Conservation (phyloP, 2,329 filamentous ascomycete genomes). For the Talaromyces albobiverticillius region DNA sequence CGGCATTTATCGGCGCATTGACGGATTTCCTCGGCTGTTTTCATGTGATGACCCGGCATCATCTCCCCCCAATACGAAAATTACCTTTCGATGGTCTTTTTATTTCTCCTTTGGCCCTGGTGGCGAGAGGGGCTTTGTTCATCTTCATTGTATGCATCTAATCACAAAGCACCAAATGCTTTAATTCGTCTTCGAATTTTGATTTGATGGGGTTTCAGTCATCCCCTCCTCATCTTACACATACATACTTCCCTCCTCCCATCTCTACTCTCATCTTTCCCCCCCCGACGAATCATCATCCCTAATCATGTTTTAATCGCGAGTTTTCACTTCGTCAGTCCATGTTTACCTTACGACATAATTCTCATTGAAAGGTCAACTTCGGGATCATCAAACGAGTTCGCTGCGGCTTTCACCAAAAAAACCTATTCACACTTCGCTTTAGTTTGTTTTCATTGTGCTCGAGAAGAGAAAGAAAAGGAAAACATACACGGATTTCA, state of each 20-base stretch:
- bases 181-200: not conserved
- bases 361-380: not conserved
- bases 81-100: not conserved
- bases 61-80: slow-evolving; percentile 1
- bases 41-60: not conserved
- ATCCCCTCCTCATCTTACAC: not conserved
- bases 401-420: not conserved
- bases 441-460: not conserved
- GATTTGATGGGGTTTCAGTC: too few relatives aligned
- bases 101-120: slow-evolving; percentile 13
- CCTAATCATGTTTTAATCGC: not conserved
- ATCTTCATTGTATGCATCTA: slow-evolving; percentile 10
- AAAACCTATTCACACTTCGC: not conserved
- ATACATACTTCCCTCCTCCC: slow-evolving; percentile 3
- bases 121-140: slow-evolving; percentile 10
- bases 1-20: slow-evolving; percentile 9
- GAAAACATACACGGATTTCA: not conserved
- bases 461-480: not conserved
- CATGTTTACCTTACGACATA: not conserved
- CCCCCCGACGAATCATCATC: not conserved
- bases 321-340: not conserved
- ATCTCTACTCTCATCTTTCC: slow-evolving; percentile 4
- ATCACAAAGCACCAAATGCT: not conserved
- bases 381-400: not conserved
- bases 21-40: not conserved